Evolutionary conservation across 345 rosid genomes (phyloP), one percentile per base, ranked within the genome.

Genomic region (Erysimum cheiranthoides): DNA sequence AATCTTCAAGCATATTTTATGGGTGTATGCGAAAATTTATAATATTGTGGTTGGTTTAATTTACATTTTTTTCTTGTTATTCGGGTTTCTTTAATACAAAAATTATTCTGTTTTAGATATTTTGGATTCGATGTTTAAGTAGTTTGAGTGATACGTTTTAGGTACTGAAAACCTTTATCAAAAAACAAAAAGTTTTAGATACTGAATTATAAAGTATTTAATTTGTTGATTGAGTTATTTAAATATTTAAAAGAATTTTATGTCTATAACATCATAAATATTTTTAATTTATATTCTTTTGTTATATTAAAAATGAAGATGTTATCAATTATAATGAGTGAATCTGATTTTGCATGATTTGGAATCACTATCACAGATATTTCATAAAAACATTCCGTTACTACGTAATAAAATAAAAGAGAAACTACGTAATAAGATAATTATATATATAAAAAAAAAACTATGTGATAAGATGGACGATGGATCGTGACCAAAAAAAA

Each of bases 61-160:
- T 61, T 4, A 4, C 51, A 6, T 3, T 0, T 0, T 57, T 59
- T 61, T 45, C 45, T 45, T 61, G 31, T n/a, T 43, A 31, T 70
- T 71, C 67, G 12, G 6, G 7, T 32, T 59, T 12, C 0, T 34
- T 17, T 58, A 70, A 3, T 5, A 59, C 38, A 53, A 27, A 47
- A 35, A 8, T 25, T 47, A 27, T 72, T 50, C 68, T 38, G 10
- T n/a, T 61, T 30, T 28, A 61, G 51, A 61, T 72, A 72, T 61
- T 47, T 71, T 60, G 4, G 71, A 51, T 50, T 47, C 57, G 25
- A 21, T 17, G 40, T 65, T 25, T 10, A 59, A 14, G 21, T 54
- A 30, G 3, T 13, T 13, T 56, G 1, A n/a, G 16, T 54, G 4
- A 28, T 54, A 54, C 27, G 34, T 27, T 40, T 12, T 40, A 11